A percentile compares a stretch with the other conserved stretches of the same genome.
Conservation (phyloP, 306 rosid species). For the Cercis canadensis region DNA sequence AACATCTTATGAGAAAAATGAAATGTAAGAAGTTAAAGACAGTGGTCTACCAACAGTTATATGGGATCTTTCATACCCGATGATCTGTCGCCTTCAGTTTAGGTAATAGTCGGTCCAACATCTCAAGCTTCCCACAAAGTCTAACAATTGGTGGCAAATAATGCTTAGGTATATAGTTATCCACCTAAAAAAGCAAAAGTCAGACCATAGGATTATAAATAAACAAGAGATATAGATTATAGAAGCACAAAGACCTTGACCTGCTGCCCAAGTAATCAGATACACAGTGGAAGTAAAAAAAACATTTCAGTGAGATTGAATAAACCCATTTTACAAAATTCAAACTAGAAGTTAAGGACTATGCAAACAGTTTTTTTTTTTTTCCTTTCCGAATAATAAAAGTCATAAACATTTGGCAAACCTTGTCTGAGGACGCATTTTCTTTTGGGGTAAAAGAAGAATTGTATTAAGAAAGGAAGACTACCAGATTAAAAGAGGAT, state of each 20-base stretch:
- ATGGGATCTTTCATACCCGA: constrained; percentile 68
- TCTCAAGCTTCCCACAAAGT: constrained; percentile 99
- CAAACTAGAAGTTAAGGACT: not conserved
- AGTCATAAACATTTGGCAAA: too few relatives aligned
- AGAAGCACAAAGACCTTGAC: constrained; percentile 27
- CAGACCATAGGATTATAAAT: constrained; percentile 24
- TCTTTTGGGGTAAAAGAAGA: too few relatives aligned
- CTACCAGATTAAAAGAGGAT: too few relatives aligned
- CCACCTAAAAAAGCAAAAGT: constrained; percentile 65
- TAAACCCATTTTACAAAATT: constrained; percentile 5
- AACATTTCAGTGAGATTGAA: constrained; percentile 17
- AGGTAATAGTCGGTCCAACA: constrained; percentile 94
- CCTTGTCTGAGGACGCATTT: too few relatives aligned
- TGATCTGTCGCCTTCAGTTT: constrained; percentile 97
- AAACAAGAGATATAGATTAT: not conserved
- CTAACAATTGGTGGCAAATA: constrained; percentile 89
- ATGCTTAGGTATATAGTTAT: constrained; percentile 83
- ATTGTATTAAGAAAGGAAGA: too few relatives aligned
- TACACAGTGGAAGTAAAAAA: not conserved
- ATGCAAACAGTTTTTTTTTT: too few relatives aligned
- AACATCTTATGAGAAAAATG: constrained; percentile 15
- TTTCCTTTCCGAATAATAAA: too few relatives aligned
- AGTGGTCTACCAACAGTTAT: not conserved
- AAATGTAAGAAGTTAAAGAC: constrained; percentile 19
- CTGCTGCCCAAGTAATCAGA: constrained; percentile 33